A percentile compares a stretch with the other conserved stretches of the same genome.
These are phyloP conservation scores for Cyclocybe cylindracea DNA, from an alignment of 768 basidiomycete species.

Conservation along the genomic window DNA sequence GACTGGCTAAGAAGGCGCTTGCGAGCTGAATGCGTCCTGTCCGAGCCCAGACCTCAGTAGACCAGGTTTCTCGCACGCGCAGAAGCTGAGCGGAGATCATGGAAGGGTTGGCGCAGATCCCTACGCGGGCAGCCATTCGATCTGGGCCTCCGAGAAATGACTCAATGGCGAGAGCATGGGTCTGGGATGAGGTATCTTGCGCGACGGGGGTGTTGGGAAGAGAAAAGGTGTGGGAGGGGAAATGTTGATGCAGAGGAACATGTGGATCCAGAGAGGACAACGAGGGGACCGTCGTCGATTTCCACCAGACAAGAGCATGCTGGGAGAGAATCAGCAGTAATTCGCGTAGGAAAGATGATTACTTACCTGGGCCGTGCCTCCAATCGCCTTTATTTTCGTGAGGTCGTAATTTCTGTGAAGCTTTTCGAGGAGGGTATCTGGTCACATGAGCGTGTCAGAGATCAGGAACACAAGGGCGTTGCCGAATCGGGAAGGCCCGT, in stretches of 20 bases:
- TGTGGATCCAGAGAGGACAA: slow-evolving; percentile 74
- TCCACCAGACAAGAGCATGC: slow-evolving; percentile 89
- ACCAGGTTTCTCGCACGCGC: slow-evolving; percentile 77
- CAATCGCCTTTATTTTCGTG: slow-evolving; percentile 70
- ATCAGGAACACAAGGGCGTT: slow-evolving; percentile 31
- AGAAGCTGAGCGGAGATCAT: slow-evolving; percentile 76
- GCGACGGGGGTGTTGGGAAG: slow-evolving; percentile 74
- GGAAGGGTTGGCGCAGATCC: slow-evolving; percentile 70
- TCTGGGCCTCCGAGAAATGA: slow-evolving; percentile 78
- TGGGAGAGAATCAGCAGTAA: slow-evolving; percentile 14
- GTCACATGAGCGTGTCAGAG: slow-evolving; percentile 27
- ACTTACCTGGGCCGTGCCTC: slow-evolving; percentile 77
- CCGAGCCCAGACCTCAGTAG: slow-evolving; percentile 74
- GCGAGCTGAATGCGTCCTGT: slow-evolving; percentile 82
- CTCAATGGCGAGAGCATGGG: slow-evolving; percentile 76
- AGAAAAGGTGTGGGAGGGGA: slow-evolving; percentile 66
- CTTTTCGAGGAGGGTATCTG: slow-evolving; percentile 78
- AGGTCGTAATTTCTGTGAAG: slow-evolving; percentile 70
- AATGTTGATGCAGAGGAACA: slow-evolving; percentile 68
- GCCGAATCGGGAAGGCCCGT: slow-evolving; percentile 27
- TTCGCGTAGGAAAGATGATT: neutral
- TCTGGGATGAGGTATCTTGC: slow-evolving; percentile 80
- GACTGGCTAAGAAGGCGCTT: slow-evolving; percentile 69
- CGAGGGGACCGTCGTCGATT: slow-evolving; percentile 71
- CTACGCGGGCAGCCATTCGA: slow-evolving; percentile 73